A percentile compares a stretch with the other conserved stretches of the same genome.
Conservation (phyloP, 1,139 yeast species). For the Kluyveromyces sp. region DNA sequence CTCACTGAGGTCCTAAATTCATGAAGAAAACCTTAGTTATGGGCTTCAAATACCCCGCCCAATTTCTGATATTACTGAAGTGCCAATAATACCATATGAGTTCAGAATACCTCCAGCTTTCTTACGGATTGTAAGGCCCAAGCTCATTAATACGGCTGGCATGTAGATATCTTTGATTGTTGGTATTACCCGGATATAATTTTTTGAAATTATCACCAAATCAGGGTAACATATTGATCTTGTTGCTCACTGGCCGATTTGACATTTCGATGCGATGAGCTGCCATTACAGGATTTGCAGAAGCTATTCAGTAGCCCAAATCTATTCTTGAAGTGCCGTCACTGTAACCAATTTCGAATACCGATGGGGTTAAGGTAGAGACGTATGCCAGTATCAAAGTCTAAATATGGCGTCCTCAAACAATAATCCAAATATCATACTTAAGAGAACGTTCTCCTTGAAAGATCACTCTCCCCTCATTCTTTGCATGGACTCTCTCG, state of each 20-base stretch:
- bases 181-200: neutral
- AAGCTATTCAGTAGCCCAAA: no score
- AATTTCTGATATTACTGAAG: neutral
- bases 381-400: neutral
- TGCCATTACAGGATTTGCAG: no score
- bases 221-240: neutral
- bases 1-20: neutral
- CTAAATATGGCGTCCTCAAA: constrained; percentile 33
- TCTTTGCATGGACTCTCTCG: constrained; percentile 58
- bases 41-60: neutral
- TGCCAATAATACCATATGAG: no score
- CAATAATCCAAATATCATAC: constrained; percentile 51
- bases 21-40: neutral
- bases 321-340: no score
- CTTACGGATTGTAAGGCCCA: no score
- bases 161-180: no score
- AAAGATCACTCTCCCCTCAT: constrained; percentile 72
- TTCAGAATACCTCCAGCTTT: no score
- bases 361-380: neutral
- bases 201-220: neutral
- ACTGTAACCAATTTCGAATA: no score
- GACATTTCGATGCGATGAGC: neutral
- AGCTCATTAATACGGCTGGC: no score
- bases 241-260: neutral
- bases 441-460: constrained; percentile 55